A percentile compares a stretch with the other conserved stretches of the same genome.
Conservation (phyloP, 768 basidiomycete genomes). For the Porphyrellus cyaneotinctus region DNA sequence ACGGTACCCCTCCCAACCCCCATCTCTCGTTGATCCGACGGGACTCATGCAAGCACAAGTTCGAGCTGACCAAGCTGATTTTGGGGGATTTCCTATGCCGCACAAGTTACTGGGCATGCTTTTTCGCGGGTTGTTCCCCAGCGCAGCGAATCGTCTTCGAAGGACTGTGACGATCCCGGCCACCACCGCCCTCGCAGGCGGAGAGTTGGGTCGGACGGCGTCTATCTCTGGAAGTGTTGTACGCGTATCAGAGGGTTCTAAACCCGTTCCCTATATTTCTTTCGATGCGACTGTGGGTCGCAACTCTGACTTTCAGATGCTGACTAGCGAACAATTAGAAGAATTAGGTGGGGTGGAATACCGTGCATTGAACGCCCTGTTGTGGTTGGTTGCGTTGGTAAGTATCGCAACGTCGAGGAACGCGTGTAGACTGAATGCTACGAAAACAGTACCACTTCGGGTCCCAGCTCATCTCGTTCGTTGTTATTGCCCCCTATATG, state of each 20-base stretch:
- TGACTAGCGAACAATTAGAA: slow-evolving; percentile 81
- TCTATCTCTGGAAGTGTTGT: slow-evolving; percentile 12
- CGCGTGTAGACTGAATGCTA: not conserved
- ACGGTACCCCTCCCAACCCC: slow-evolving; percentile 14
- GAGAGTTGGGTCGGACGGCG: slow-evolving; percentile 26
- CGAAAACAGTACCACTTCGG: slow-evolving; percentile 68
- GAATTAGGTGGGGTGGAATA: slow-evolving; percentile 95
- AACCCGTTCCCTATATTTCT: slow-evolving; percentile 71
- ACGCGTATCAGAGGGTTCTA: slow-evolving; percentile 39
- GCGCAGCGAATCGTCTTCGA: slow-evolving; percentile 50
- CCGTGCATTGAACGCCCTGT: slow-evolving; percentile 70
- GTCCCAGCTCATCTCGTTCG: slow-evolving; percentile 63
- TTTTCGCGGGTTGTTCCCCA: slow-evolving; percentile 60
- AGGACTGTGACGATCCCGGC: slow-evolving; percentile 74
- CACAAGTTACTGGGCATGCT: slow-evolving; percentile 48
- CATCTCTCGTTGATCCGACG: slow-evolving; percentile 14
- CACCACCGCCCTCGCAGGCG: slow-evolving; percentile 51
- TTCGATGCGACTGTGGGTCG: slow-evolving; percentile 84
- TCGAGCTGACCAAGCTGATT: slow-evolving; percentile 41
- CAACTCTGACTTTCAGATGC: slow-evolving; percentile 65
- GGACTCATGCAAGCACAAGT: slow-evolving; percentile 6
- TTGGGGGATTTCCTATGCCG: slow-evolving; percentile 77
- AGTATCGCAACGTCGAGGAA: slow-evolving; percentile 27
- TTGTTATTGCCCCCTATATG: slow-evolving; percentile 81
- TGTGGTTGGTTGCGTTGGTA: slow-evolving; percentile 78